Conservation (phyloP, 2,329 filamentous ascomycete species). For the Celoporthe dispersa region DNA sequence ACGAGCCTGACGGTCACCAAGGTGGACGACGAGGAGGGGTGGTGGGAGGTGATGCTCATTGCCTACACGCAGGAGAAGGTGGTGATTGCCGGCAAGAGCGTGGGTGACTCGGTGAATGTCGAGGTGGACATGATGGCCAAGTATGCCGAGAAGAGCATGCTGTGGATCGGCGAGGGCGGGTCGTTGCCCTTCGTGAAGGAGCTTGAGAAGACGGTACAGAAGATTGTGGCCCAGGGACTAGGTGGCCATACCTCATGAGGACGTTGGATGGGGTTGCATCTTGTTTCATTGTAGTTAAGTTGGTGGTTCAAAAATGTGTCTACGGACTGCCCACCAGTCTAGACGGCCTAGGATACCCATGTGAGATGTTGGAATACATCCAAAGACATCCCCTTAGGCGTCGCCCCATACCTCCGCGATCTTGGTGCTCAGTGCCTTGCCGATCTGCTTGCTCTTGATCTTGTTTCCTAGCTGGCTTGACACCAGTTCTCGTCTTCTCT, state of each 20-base stretch:
- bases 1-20: conserved; percentile 91
- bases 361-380: background rate
- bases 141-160: conserved; percentile 88
- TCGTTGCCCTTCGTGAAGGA: conserved; percentile 67
- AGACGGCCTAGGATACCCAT: background rate
- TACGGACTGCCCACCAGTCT: background rate
- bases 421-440: conserved; percentile 67
- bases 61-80: conserved; percentile 94
- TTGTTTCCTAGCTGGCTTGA: conserved; percentile 59
- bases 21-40: conserved; percentile 78
- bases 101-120: conserved; percentile 84
- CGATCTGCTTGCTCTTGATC: conserved; percentile 71
- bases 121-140: conserved; percentile 90
- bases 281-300: background rate
- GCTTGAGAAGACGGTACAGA: conserved; percentile 74
- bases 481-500: conserved; percentile 65
- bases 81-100: conserved; percentile 76
- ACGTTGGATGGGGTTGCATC: background rate
- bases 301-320: background rate
- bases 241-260: conserved; percentile 31
- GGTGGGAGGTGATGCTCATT: conserved; percentile 98
- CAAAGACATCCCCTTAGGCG: conserved; percentile 37
- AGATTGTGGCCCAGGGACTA: conserved; percentile 74
- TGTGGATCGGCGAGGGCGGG: conserved; percentile 69
- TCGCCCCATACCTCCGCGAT: conserved; percentile 75